Percentiles rank a stretch among this genome's conserved stretches.
Evolutionary conservation across 352 stramenopile genomes (phyloP).

Genomic region (Lagenidium sp.): DNA sequence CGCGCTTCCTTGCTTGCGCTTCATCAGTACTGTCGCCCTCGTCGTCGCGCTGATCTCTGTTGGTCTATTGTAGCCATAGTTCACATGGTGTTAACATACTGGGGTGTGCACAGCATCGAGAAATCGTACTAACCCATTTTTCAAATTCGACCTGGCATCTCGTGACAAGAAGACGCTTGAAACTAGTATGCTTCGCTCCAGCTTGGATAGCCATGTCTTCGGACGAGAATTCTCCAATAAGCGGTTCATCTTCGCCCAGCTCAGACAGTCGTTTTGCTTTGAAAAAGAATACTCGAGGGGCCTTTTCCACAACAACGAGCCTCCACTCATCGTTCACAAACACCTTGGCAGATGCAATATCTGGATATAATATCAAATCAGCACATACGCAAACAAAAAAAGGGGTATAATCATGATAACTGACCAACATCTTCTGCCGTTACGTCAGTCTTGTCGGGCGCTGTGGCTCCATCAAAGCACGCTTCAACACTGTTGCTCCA

Average conservation of each 20-base stretch:
- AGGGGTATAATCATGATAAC: no score
- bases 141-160: conserved; percentile 80
- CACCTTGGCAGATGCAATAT: no score
- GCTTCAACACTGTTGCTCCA: no score
- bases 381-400: background rate
- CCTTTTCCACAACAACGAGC: no score
- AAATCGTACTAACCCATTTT: conserved; percentile 45
- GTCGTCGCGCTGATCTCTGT: conserved; percentile 20
- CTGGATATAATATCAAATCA: background rate
- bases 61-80: conserved; percentile 26
- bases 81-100: no score
- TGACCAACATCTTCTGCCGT: no score
- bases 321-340: no score
- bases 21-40: conserved; percentile 31
- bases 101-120: no score
- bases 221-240: conserved; percentile 54
- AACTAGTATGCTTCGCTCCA: conserved; percentile 38
- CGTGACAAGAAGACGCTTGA: conserved; percentile 68
- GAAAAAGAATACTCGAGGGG: no score
- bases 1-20: conserved; percentile 31
- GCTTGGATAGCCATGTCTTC: conserved; percentile 29
- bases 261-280: conserved; percentile 45
- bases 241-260: conserved; percentile 48
- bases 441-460: no score
- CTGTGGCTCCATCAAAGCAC: no score